Evolutionary conservation across 345 rosid genomes (phyloP).

Genomic region (Aegle marmelos): DNA sequence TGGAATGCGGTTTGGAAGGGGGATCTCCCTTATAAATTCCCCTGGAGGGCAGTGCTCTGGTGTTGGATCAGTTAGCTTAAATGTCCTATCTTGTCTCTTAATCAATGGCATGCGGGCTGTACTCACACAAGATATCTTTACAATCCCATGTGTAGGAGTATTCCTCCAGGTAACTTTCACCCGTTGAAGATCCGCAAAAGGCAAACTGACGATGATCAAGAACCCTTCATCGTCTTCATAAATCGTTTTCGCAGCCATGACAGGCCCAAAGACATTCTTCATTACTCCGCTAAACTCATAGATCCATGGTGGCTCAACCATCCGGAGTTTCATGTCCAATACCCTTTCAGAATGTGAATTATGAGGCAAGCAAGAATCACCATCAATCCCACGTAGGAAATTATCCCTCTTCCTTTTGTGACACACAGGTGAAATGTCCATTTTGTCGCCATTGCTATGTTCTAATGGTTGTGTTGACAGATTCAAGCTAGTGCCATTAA

Average conservation of each 20-base stretch:
- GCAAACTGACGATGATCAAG: constrained; percentile 71
- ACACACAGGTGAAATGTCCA: constrained; percentile 32
- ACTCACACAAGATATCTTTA: constrained; percentile 77
- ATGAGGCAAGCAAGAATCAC: constrained; percentile 40
- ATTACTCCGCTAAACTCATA: constrained; percentile 65
- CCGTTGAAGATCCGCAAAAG: constrained; percentile 72
- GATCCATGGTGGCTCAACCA: constrained; percentile 53
- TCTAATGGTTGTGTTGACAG: constrained; percentile 61
- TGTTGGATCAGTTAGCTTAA: constrained; percentile 83
- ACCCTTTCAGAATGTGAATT: constrained; percentile 38
- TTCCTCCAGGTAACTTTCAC: constrained; percentile 93
- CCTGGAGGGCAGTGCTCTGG: constrained; percentile 97
- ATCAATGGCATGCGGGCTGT: constrained; percentile 74
- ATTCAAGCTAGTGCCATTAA: constrained; percentile 53
- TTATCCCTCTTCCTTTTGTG: constrained; percentile 58
- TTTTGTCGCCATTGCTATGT: constrained; percentile 35
- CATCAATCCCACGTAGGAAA: constrained; percentile 39
- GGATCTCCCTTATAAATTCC: constrained; percentile 72
- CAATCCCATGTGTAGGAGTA: constrained; percentile 64
- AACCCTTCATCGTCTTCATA: constrained; percentile 77
- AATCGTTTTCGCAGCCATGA: constrained; percentile 76
- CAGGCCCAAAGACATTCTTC: constrained; percentile 75
- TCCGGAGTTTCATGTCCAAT: constrained; percentile 43
- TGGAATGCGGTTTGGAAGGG: constrained; percentile 74
- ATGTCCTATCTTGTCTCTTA: constrained; percentile 74